Base-by-base conservation (phyloP, 2,329 filamentous ascomycete genomes). In the Penicillium aurantiogriseum region DNA sequence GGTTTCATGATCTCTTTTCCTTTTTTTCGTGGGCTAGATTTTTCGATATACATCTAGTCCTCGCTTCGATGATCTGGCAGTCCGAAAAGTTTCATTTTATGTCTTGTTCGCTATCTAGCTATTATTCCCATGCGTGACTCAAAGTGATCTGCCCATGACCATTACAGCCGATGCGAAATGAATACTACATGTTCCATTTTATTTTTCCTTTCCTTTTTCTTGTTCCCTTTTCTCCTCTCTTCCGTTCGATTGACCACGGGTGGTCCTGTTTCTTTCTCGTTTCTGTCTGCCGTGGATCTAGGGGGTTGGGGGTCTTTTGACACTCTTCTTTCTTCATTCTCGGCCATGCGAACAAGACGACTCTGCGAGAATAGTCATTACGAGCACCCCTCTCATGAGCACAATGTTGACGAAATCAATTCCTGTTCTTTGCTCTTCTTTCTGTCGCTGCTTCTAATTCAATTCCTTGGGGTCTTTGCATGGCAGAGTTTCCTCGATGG, bases 71-170 rank as follows among this genome's bases (percentile, higher is more conserved):
- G 69, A 67, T 69, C 65, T 62, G 70, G 65, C 70, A 70, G 63
- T 71, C 70, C 66, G 67, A 75, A 74, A 74, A 73, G 71, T 74
- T 73, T 62, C 50, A 58, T 61, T 58, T 63, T 48, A 56, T 59
- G 54, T 64, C 61, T 63, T 66, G 59, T 62, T 67, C 57, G 59
- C 63, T 65, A 69, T 69, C 62, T 64, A 67, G 66, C 67, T 70
- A 63, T 64, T 68, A 67, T 71, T 69, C 66, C 65, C 66, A 68
- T 69, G 65, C 68, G 66, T 69, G 68, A 69, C 64, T 69, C 64
- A 60, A 60, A 64, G 66, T 71, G 66, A 68, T 69, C 64, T 70
- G 67, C 66, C 63, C 60, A 69, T 68, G 69, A 73, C 66, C 65
- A 67, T 69, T 68, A 70, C 64, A 67, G 69, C 69, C 63, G 67